Percentiles rank a stretch among this genome's conserved stretches.
These are phyloP conservation scores for Peronospora belbahrii DNA, from an alignment of 352 stramenopile genomes.

Conservation along the genomic window DNA sequence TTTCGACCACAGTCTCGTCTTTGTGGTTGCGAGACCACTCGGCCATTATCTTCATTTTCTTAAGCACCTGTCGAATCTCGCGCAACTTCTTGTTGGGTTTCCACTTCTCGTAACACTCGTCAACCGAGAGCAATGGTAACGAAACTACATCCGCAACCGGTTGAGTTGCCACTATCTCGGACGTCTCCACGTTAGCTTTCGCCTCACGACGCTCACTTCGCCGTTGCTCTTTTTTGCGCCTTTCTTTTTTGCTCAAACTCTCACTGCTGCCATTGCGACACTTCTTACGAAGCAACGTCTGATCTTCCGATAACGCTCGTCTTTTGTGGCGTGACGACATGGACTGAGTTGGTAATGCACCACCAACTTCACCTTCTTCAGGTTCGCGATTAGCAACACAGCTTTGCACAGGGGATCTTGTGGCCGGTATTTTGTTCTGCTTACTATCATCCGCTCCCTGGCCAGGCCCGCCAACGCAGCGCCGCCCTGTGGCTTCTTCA, in stretches of 20 bases:
- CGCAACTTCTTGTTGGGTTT: slow-evolving; percentile 66
- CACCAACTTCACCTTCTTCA: slow-evolving; percentile 50
- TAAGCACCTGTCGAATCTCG: slow-evolving; percentile 71
- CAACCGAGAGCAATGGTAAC: slow-evolving; percentile 31
- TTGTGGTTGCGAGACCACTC: slow-evolving; percentile 76
- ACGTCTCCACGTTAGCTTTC: slow-evolving; percentile 8
- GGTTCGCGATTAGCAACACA: slow-evolving; percentile 25
- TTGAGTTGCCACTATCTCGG: slow-evolving; percentile 8
- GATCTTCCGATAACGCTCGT: slow-evolving; percentile 26
- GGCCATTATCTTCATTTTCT: slow-evolving; percentile 84
- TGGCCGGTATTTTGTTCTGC: slow-evolving; percentile 29
- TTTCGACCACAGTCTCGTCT: slow-evolving; percentile 79
- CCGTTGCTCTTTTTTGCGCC: slow-evolving; percentile 26
- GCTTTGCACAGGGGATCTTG: slow-evolving; percentile 13
- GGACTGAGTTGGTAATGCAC: slow-evolving; percentile 20
- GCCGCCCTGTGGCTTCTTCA: slow-evolving; percentile 11
- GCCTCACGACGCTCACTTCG: slow-evolving; percentile 3
- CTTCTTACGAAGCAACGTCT: slow-evolving; percentile 22
- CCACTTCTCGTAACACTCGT: slow-evolving; percentile 70
- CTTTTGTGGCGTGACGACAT: slow-evolving; percentile 31
- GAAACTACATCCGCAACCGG: slow-evolving; percentile 5
- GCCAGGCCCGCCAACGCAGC: slow-evolving; percentile 8
- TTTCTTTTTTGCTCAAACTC: slow-evolving; percentile 31
- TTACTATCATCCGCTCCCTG: slow-evolving; percentile 18
- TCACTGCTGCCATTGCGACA: slow-evolving; percentile 26